Evolutionary conservation across 2,329 filamentous ascomycete species (phyloP), one percentile per base, ranked within the genome.

Genomic region (Orbilia javanica): DNA sequence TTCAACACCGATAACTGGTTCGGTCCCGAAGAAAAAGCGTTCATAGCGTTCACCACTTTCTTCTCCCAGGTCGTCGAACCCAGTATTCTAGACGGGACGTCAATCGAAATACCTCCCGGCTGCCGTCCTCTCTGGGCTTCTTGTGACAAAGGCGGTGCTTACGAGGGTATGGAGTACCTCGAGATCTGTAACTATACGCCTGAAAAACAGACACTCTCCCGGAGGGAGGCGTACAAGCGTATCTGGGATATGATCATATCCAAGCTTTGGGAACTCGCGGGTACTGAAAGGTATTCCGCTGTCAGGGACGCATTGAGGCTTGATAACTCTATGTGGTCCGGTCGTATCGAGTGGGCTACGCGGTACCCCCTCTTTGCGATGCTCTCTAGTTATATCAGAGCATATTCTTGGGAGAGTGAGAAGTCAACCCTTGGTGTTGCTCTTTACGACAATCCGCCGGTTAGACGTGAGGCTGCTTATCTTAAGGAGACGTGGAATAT

Each of bases 131-230:
- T 44, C 42, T 44, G n/a, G n/a, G 42, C 42, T 44, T 4, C n/a
- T 8, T 11, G 44, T 77, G 10, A 4, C 20, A 13, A 13, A 7
- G n/a, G 15, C 1, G 42, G n/a, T 44, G 0, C 42, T 1, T 27
- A 11, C 7, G 25, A 15, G 6, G 46, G 46, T 7, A 1, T 13
- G 20, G 65, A 66, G n/a, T 77, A 70, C 29, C 8, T 77, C 13
- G 72, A 77, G 64, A 10, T 52, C 34, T 77, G 72, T 42, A 77
- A 76, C 27, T 69, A 65, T 27, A 13, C 6, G 0, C 7, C 13
- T n/a, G 42, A 55, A 4, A 7, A 10, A 4, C 18, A 5, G 11
- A 25, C 52, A 0, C 4, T 70, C 22, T 42, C 62, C 7, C 34
- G 46, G 3, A 13, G 7, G 13, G 48, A 65, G 0, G 20, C 48